Evolutionary conservation across 805 yeast species (phyloP).

Genomic region (Henningerozyma blattae): DNA sequence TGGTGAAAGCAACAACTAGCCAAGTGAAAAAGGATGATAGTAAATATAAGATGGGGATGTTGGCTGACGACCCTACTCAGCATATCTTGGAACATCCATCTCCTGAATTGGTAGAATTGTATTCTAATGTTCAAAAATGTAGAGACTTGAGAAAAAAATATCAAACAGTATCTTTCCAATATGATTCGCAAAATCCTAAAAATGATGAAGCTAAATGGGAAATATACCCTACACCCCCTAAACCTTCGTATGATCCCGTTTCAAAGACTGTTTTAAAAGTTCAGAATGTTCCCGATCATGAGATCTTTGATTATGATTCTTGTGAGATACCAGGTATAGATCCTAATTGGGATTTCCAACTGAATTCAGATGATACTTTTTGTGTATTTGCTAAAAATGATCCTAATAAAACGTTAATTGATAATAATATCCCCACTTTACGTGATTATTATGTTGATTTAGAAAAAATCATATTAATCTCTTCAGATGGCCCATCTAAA

Average conservation of each 20-base stretch:
- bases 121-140: conserved; percentile 49
- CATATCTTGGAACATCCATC: conserved; percentile 44
- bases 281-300: conserved; percentile 28
- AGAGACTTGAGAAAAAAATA: conserved; percentile 67
- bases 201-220: conserved; percentile 60
- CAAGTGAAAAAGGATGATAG: not conserved
- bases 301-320: conserved; percentile 29
- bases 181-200: conserved; percentile 71
- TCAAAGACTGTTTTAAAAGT: conserved; percentile 37
- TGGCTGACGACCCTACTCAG: conserved; percentile 14
- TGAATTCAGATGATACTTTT: conserved; percentile 56
- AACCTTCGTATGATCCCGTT: conserved; percentile 68
- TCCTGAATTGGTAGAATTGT: conserved; percentile 52
- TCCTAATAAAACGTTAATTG: conserved; percentile 20
- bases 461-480: conserved; percentile 55
- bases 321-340: conserved; percentile 33
- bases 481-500: conserved; percentile 94
- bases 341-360: conserved; percentile 41
- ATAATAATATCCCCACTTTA: conserved; percentile 59
- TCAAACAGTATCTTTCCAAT: conserved; percentile 57
- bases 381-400: conserved; percentile 49
- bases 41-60: not conserved
- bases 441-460: conserved; percentile 77
- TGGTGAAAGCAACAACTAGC: not conserved
- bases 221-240: conserved; percentile 88